These are phyloP conservation scores for Lipomyces lipofer DNA, from an alignment of 805 yeast species.

Conservation along the genomic window DNA sequence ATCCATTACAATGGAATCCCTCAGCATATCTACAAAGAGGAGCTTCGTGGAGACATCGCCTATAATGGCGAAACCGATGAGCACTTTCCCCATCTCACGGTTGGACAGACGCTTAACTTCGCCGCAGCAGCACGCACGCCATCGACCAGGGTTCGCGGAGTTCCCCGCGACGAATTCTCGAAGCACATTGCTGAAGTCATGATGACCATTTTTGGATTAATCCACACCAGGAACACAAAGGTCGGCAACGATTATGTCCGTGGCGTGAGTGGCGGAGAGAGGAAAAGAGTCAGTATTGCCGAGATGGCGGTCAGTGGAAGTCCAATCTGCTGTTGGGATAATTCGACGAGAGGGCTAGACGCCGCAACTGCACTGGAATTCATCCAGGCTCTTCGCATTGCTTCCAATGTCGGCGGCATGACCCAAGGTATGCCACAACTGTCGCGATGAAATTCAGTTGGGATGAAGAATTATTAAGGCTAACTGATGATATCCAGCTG, in stretches of 20 bases:
- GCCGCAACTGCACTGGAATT: slow-evolving; percentile 70
- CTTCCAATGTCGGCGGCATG: slow-evolving; percentile 52
- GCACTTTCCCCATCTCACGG: slow-evolving; percentile 69
- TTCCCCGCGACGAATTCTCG: slow-evolving; percentile 56
- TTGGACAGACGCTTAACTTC: slow-evolving; percentile 62
- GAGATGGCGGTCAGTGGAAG: slow-evolving; percentile 52
- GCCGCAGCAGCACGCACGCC: slow-evolving; percentile 66
- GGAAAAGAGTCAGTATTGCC: slow-evolving; percentile 58
- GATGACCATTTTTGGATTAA: slow-evolving; percentile 48
- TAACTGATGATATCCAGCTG: slow-evolving; percentile 51
- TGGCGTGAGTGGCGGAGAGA: slow-evolving; percentile 63
- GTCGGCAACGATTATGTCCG: slow-evolving; percentile 51
- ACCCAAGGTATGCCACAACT: slow-evolving; percentile 39
- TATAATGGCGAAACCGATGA: slow-evolving; percentile 47
- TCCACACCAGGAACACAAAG: slow-evolving; percentile 45
- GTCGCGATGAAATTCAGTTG: background rate
- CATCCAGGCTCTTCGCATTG: slow-evolving; percentile 55
- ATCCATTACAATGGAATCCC: slow-evolving; percentile 59
- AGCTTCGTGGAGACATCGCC: slow-evolving; percentile 52
- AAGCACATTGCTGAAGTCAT: slow-evolving; percentile 69
- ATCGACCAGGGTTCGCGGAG: slow-evolving; percentile 45
- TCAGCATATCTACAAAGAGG: slow-evolving; percentile 57
- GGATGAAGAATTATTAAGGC: slow-evolving; percentile 10
- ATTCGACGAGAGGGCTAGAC: slow-evolving; percentile 70
- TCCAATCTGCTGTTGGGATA: slow-evolving; percentile 59